These are phyloP conservation scores for Solanum hybrid DNA, from an alignment of 305 asterid genomes.

Conservation along the genomic window DNA sequence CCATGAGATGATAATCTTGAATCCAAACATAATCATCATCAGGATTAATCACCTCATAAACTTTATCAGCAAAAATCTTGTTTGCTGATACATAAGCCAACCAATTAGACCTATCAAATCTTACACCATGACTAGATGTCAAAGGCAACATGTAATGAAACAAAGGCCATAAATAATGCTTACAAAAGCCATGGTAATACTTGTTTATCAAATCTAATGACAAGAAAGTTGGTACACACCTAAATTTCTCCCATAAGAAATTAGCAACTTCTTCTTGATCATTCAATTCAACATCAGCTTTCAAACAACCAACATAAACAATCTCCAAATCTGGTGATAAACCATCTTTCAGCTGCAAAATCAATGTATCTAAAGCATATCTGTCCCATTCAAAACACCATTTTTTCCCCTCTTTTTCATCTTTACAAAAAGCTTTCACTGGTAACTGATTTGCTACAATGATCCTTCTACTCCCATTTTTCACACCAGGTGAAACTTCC, in stretches of 20 bases:
- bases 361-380: slow-evolving; percentile 57
- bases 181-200: slow-evolving; percentile 78
- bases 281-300: slow-evolving; percentile 27
- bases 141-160: slow-evolving; percentile 76
- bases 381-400: slow-evolving; percentile 83
- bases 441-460: slow-evolving; percentile 76
- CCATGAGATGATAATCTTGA: slow-evolving; percentile 81
- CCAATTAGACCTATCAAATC: slow-evolving; percentile 64
- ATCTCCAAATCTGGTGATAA: slow-evolving; percentile 51
- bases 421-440: slow-evolving; percentile 25
- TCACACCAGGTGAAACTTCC: slow-evolving; percentile 5
- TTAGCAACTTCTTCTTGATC: slow-evolving; percentile 81
- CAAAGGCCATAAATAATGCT: slow-evolving; percentile 79
- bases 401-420: slow-evolving; percentile 19
- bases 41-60: slow-evolving; percentile 67
- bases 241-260: slow-evolving; percentile 43
- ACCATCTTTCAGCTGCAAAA: slow-evolving; percentile 61
- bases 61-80: slow-evolving; percentile 72
- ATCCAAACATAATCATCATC: slow-evolving; percentile 82
- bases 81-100: slow-evolving; percentile 67
- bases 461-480: slow-evolving; percentile 33
- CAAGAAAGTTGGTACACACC: slow-evolving; percentile 75
- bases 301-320: slow-evolving; percentile 51
- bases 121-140: slow-evolving; percentile 54
- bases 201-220: slow-evolving; percentile 49